Conservation (phyloP, 306 rosid genomes). For the Cucumis cinereus region DNA sequence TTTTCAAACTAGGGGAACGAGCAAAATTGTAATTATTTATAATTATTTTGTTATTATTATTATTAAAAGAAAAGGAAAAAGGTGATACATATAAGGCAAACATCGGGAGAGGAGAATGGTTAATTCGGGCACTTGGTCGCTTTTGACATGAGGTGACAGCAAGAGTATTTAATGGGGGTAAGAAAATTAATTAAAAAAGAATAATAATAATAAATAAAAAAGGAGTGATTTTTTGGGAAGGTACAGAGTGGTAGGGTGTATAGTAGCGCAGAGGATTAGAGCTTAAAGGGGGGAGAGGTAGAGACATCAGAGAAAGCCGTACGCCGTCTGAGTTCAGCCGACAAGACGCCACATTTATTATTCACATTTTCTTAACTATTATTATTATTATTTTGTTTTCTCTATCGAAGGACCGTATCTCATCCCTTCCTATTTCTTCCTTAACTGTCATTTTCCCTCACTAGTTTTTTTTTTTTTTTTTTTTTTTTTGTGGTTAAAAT, state of each 20-base stretch:
- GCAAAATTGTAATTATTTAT: too few relatives aligned
- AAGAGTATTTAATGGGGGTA: neutral
- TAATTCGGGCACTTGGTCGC: neutral
- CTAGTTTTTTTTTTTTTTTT: neutral
- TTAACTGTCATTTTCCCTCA: neutral
- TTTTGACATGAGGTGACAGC: neutral
- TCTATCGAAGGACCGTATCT: neutral
- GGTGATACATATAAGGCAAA: neutral
- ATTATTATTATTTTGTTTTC: too few relatives aligned
- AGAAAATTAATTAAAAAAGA: neutral
- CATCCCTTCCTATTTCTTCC: neutral
- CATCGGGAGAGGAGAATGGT: neutral
- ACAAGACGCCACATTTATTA: conserved; percentile 9
- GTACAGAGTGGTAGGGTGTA: neutral
- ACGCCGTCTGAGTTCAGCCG: conserved; percentile 1
- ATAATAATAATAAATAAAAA: neutral
- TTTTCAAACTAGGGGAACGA: too few relatives aligned
- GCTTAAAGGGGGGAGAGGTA: neutral
- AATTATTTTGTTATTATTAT: too few relatives aligned
- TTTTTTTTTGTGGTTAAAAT: neutral
- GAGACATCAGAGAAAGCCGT: neutral
- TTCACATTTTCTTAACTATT: neutral
- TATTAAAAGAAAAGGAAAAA: too few relatives aligned
- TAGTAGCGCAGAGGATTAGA: neutral
- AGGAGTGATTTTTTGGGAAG: neutral